These are phyloP conservation scores for Chrysoporthe austroafricana DNA, from an alignment of 2,329 filamentous ascomycete genomes.

Conservation along the genomic window DNA sequence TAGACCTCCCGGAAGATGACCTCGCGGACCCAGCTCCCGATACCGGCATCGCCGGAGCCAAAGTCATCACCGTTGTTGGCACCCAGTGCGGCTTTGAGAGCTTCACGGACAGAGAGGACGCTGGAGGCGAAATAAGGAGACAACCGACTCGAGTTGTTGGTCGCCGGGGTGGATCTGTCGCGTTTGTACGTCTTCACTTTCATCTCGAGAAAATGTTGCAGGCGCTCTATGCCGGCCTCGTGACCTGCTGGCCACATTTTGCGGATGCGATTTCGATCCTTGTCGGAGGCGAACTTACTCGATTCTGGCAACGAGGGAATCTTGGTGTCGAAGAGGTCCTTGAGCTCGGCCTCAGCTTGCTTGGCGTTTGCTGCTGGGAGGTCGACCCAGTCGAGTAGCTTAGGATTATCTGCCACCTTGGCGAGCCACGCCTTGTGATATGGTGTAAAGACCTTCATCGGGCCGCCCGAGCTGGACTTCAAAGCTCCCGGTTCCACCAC, in stretches of 20 bases:
- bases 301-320: conserved; percentile 37
- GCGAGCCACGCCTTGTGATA: conserved; percentile 38
- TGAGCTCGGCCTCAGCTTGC: conserved; percentile 36
- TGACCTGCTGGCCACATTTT: conserved; percentile 43
- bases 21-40: conserved; percentile 34
- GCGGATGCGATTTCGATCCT: conserved; percentile 39
- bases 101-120: conserved; percentile 33
- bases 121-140: conserved; percentile 41
- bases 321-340: conserved; percentile 35
- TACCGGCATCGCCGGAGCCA: conserved; percentile 26
- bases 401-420: conserved; percentile 49
- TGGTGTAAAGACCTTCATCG: conserved; percentile 34
- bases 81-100: conserved; percentile 23
- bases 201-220: conserved; percentile 37
- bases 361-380: conserved; percentile 37
- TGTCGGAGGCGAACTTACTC: conserved; percentile 38
- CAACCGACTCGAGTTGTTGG: conserved; percentile 40
- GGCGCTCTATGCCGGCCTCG: conserved; percentile 36
- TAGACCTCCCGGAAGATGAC: conserved; percentile 37
- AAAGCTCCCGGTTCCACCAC: conserved; percentile 31
- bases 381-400: conserved; percentile 47
- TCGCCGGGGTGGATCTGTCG: conserved; percentile 38
- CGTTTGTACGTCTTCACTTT: conserved; percentile 39
- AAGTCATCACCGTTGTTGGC: conserved; percentile 22
- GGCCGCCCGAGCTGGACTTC: conserved; percentile 30